Percentiles rank a stretch among this genome's conserved stretches.
These are phyloP conservation scores for Wickerhamiella vanderwaltii DNA, from an alignment of 805 yeast genomes.

Conservation along the genomic window DNA sequence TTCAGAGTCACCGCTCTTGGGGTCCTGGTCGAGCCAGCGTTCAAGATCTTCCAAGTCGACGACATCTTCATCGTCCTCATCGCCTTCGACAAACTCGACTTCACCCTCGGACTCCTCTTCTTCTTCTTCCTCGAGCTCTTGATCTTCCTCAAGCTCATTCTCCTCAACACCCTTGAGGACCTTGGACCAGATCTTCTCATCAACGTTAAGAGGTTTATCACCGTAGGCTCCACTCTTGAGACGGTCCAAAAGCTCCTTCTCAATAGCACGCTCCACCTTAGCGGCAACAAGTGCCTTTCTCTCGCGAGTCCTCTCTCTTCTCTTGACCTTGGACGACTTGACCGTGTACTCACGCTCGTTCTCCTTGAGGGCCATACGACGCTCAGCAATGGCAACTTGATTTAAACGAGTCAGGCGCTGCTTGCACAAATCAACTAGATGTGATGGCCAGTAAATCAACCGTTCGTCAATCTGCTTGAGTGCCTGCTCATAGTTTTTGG, in stretches of 20 bases:
- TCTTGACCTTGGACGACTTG: slow-evolving; percentile 81
- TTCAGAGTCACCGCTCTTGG: slow-evolving; percentile 28
- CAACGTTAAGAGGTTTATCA: slow-evolving; percentile 93
- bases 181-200: slow-evolving; percentile 89
- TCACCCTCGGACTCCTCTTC: slow-evolving; percentile 50
- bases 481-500: slow-evolving; percentile 81
- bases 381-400: slow-evolving; percentile 89
- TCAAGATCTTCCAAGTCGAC: slow-evolving; percentile 91
- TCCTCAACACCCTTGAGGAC: slow-evolving; percentile 69
- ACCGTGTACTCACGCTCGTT: slow-evolving; percentile 92
- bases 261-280: slow-evolving; percentile 90
- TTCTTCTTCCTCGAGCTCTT: slow-evolving; percentile 35
- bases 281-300: slow-evolving; percentile 96
- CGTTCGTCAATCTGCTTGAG: slow-evolving; percentile 79
- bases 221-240: slow-evolving; percentile 97
- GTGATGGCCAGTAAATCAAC: slow-evolving; percentile 85
- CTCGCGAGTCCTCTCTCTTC: slow-evolving; percentile 90
- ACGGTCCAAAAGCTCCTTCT: slow-evolving; percentile 86
- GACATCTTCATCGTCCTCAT: slow-evolving; percentile 52
- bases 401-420: slow-evolving; percentile 90
- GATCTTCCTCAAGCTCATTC: slow-evolving; percentile 47
- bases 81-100: slow-evolving; percentile 81
- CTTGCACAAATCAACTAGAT: slow-evolving; percentile 82
- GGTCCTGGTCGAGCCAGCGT: slow-evolving; percentile 51
- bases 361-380: slow-evolving; percentile 79